These are phyloP conservation scores for Orobanche coerulescens DNA, from an alignment of 257 asterid species.

Conservation along the genomic window DNA sequence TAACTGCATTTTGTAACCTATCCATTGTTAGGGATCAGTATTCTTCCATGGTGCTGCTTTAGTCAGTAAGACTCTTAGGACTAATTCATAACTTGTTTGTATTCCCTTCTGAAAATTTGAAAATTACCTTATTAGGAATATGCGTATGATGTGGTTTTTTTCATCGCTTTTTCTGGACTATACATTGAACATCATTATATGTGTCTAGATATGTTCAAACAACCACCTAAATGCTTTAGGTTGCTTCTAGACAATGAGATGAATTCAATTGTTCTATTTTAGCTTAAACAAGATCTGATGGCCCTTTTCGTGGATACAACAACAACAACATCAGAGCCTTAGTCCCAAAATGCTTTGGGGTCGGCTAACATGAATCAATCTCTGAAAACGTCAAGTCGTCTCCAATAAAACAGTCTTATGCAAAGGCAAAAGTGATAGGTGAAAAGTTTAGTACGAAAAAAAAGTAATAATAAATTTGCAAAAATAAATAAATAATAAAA, in stretches of 20 bases:
- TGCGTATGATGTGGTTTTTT: not conserved
- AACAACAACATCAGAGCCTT: no score
- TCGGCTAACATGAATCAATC: no score
- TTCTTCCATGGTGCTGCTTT: not conserved
- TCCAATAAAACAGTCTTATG: no score
- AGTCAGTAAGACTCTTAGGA: not conserved
- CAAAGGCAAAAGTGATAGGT: no score
- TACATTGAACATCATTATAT: not conserved
- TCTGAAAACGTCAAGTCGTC: no score
- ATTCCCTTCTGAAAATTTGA: not conserved
- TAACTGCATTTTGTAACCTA: not conserved
- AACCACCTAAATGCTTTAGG: not conserved
- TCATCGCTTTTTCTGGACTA: no score
- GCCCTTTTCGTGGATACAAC: no score
- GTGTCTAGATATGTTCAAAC: not conserved
- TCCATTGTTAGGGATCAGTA: not conserved
- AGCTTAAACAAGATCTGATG: not conserved
- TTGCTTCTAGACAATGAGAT: not conserved
- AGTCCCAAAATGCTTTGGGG: no score
- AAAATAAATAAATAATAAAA: no score
- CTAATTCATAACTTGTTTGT: no score
- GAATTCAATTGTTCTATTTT: not conserved
- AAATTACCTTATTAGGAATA: not conserved
- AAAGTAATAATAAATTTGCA: no score
- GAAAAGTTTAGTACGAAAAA: no score